Percentiles rank a stretch among this genome's conserved stretches.
Conservation (phyloP, 2,329 filamentous ascomycete species). For the Pestalotiopsis sp. region DNA sequence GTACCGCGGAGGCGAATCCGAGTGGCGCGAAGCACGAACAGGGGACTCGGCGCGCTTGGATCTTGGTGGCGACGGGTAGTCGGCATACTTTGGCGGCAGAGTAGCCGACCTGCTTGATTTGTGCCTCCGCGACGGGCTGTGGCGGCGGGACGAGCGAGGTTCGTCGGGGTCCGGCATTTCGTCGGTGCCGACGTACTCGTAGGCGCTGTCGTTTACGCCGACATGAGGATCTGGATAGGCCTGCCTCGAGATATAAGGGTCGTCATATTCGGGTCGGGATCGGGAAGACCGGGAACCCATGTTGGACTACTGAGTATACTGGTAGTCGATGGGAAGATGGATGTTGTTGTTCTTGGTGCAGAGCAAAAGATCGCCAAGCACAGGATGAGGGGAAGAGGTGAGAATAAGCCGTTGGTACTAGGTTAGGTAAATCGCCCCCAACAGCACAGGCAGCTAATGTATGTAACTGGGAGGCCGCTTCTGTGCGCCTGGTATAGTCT, state of each 20-base stretch:
- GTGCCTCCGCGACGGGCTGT: not conserved
- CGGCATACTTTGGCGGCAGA: not conserved
- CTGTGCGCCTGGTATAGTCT: not conserved
- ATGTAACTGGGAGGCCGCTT: not conserved
- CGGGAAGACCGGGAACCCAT: slow-evolving; percentile 12
- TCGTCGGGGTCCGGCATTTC: slow-evolving; percentile 14
- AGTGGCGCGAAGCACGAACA: slow-evolving; percentile 1
- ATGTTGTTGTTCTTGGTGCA: not conserved
- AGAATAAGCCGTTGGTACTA: not conserved
- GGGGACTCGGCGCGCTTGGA: slow-evolving; percentile 25
- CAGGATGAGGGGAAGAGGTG: not conserved
- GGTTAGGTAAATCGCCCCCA: not conserved
- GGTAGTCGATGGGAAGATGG: not conserved
- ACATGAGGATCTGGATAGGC: slow-evolving; percentile 14
- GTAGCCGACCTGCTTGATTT: slow-evolving; percentile 9
- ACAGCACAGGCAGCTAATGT: not conserved
- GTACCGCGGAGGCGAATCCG: not conserved
- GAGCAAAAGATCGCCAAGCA: not conserved
- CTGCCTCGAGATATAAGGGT: slow-evolving; percentile 10
- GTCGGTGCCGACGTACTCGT: slow-evolving; percentile 16
- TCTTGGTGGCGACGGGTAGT: slow-evolving; percentile 19
- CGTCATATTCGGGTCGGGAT: slow-evolving; percentile 11
- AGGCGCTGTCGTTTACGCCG: slow-evolving; percentile 9
- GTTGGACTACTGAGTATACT: not conserved
- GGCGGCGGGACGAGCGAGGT: not conserved